Evolutionary conservation across 768 basidiomycete species (phyloP).

Genomic region (Suillus decipiens): DNA sequence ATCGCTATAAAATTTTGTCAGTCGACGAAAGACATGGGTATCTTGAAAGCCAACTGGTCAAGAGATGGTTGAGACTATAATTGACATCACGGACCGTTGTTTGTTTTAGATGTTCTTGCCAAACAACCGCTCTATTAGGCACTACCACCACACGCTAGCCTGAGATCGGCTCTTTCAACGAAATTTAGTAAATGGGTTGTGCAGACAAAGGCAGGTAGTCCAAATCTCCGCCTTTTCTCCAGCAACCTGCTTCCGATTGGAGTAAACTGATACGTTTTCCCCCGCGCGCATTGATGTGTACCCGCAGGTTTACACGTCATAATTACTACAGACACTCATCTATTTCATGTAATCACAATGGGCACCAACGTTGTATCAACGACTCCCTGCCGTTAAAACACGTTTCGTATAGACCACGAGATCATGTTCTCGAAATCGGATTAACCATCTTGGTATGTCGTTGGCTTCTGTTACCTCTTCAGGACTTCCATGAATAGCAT

Average conservation of each 20-base stretch:
- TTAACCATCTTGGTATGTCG: conserved; percentile 4
- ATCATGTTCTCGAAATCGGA: background rate
- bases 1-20: background rate
- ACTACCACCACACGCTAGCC: background rate
- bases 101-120: conserved; percentile 18
- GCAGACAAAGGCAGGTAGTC: background rate
- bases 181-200: background rate
- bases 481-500: conserved; percentile 18
- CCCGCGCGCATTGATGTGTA: background rate
- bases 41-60: no score
- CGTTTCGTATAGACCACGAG: background rate
- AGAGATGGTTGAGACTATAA: no score
- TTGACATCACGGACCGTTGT: conserved; percentile 9
- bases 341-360: conserved; percentile 1
- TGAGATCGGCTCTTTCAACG: background rate
- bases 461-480: background rate
- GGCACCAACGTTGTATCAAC: conserved; percentile 6
- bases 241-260: background rate
- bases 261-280: background rate
- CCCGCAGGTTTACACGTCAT: conserved; percentile 1
- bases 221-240: background rate
- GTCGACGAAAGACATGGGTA: no score
- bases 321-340: background rate
- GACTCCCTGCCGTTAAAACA: conserved; percentile 1
- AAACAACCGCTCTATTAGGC: conserved; percentile 15